phyloP scores from a whole-genome alignment of 2,329 filamentous ascomycete genomes.

The Knoxdaviesia capensis region DNA sequence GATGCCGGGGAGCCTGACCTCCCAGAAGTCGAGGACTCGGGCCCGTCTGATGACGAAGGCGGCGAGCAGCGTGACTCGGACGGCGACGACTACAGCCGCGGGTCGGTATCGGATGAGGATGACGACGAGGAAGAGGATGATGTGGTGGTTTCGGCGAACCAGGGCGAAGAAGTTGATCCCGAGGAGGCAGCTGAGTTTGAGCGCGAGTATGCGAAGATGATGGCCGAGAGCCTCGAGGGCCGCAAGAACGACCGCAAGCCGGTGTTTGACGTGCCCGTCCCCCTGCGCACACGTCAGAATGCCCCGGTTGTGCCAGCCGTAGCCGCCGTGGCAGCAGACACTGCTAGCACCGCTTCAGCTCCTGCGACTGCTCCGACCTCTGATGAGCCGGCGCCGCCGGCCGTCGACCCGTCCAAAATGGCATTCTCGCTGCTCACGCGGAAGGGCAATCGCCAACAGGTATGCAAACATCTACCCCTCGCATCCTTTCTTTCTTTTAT shows the following conservation, averaged over 20 bases:
- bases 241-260: constrained; percentile 91
- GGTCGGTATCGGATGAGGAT: constrained; percentile 28
- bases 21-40: constrained; percentile 25
- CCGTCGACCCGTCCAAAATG: constrained; percentile 39
- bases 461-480: constrained; percentile 12
- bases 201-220: constrained; percentile 93
- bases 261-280: constrained; percentile 91
- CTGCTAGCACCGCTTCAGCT: neutral
- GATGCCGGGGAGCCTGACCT: constrained; percentile 42
- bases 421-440: constrained; percentile 93
- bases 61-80: constrained; percentile 23
- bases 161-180: constrained; percentile 73
- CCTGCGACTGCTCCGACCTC: too few species aligned
- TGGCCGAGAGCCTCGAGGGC: constrained; percentile 90
- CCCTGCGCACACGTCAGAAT: constrained; percentile 45
- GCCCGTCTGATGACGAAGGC: constrained; percentile 28
- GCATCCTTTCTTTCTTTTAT: constrained; percentile 2
- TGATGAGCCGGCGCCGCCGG: neutral
- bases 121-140: constrained; percentile 58
- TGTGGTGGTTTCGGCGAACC: constrained; percentile 64
- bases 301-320: constrained; percentile 2
- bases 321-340: constrained; percentile 1
- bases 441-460: constrained; percentile 87
- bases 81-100: too few species aligned
- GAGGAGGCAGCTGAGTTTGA: constrained; percentile 96